Base-by-base conservation (phyloP, 176 grass and related monocot species). In the Hyparrhenia diplandra region DNA sequence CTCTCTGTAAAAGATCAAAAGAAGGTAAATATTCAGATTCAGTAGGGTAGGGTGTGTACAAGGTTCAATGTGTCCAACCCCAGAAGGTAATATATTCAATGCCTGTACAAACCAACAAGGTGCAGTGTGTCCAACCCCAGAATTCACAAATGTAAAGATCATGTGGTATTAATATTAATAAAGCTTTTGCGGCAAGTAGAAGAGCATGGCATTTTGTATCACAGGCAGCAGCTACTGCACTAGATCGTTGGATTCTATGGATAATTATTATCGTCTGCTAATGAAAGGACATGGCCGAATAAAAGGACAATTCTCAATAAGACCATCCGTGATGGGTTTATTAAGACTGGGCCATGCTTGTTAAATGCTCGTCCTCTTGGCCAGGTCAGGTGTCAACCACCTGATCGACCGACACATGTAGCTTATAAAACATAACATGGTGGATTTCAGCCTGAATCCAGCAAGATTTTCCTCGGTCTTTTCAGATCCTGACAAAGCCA, bases 1-100 rank as follows among this genome's bases (percentile, higher is more conserved):
- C 80, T 91, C 92, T 99, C 96, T 98, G 86, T 17, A 24, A 49
- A 90, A 61, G 59, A 70, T 18, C 64, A 57, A 21, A 88, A 49
- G 13, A 78, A 25, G 73, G 57, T 67, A 59, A 76, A 89, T 58
- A 75, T 85, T 65, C n/a, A 46, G 34, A 85, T 13, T 47, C 67
- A 27, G 67, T 43, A 70, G 40, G 39, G n/a, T n/a, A n/a, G n/a
- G n/a, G n/a, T n/a, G n/a, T n/a, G n/a, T n/a, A n/a, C n/a, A n/a
- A n/a, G n/a, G n/a, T n/a, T n/a, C n/a, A n/a, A n/a, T n/a, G n/a
- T n/a, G n/a, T n/a, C n/a, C n/a, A n/a, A n/a, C n/a, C n/a, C n/a
- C n/a, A n/a, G n/a, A n/a, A n/a, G n/a, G n/a, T n/a, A n/a, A n/a
- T n/a, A n/a, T 57, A 82, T 83, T 46, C 13, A 29, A 6, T 49